A percentile compares a stretch with the other conserved stretches of the same genome.
These are phyloP conservation scores for Xerocomus spinulosus DNA, from an alignment of 768 basidiomycete genomes.

Conservation along the genomic window DNA sequence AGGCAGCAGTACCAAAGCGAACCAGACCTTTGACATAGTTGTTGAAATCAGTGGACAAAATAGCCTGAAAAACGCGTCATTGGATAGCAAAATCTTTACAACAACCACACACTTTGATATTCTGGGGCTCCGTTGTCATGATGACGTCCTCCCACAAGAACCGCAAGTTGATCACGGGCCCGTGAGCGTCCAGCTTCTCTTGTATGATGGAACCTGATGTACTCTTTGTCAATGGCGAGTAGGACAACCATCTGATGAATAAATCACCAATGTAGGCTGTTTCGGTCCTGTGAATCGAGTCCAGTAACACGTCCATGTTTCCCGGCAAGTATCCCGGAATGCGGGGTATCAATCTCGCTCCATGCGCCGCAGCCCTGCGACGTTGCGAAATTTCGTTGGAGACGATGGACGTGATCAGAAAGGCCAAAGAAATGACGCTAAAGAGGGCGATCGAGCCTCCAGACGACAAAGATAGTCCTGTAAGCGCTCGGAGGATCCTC, in stretches of 20 bases:
- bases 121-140: slow-evolving; percentile 48
- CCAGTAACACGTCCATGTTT: slow-evolving; percentile 31
- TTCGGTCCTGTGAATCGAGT: slow-evolving; percentile 15
- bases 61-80: slow-evolving; percentile 22
- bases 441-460: slow-evolving; percentile 6
- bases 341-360: slow-evolving; percentile 30
- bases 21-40: slow-evolving; percentile 41
- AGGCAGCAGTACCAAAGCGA: neutral
- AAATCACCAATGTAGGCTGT: slow-evolving; percentile 35
- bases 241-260: no score
- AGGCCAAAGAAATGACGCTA: neutral
- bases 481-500: slow-evolving; percentile 3
- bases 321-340: slow-evolving; percentile 32
- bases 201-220: slow-evolving; percentile 20
- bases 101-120: slow-evolving; percentile 32
- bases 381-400: slow-evolving; percentile 6
- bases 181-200: slow-evolving; percentile 25
- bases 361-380: slow-evolving; percentile 18
- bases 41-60: slow-evolving; percentile 42
- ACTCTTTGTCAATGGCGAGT: no score
- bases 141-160: slow-evolving; percentile 47
- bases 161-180: slow-evolving; percentile 38
- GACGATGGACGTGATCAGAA: slow-evolving; percentile 1
- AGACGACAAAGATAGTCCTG: slow-evolving; percentile 10
- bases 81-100: neutral